These are phyloP conservation scores for Lizanozyma gosingica DNA, from an alignment of 1,139 yeast species.

Conservation along the genomic window DNA sequence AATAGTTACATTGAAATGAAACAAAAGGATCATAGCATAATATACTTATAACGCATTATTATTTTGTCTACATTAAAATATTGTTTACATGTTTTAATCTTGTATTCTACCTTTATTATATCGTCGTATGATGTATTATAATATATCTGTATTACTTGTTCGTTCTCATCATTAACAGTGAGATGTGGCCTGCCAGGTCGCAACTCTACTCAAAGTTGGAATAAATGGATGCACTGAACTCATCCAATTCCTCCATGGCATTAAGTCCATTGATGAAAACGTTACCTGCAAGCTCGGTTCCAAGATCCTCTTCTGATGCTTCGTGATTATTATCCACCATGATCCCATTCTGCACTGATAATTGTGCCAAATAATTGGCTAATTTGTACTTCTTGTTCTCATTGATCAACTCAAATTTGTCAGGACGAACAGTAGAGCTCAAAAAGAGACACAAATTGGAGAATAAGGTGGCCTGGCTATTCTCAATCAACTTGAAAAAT, in stretches of 20 bases:
- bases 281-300: conserved; percentile 14
- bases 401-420: not conserved
- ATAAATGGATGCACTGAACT: conserved; percentile 83
- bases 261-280: conserved; percentile 35
- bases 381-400: conserved; percentile 37
- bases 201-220: conserved; percentile 63
- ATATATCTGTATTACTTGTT: no score
- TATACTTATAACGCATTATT: no score
- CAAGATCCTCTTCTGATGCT: conserved; percentile 2
- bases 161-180: no score
- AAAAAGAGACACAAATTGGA: conserved; percentile 15
- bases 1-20: no score
- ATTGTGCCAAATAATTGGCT: conserved; percentile 61
- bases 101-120: no score
- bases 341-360: conserved; percentile 57
- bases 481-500: conserved; percentile 20
- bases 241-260: conserved; percentile 59
- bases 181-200: no score
- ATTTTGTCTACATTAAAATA: no score
- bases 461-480: conserved; percentile 22
- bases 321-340: conserved; percentile 34
- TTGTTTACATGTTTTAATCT: no score
- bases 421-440: not conserved
- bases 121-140: no score
- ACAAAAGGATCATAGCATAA: no score